A percentile compares a stretch with the other conserved stretches of the same genome.
These are phyloP conservation scores for Podaxis sp. DNA, from an alignment of 768 basidiomycete genomes.

Conservation along the genomic window DNA sequence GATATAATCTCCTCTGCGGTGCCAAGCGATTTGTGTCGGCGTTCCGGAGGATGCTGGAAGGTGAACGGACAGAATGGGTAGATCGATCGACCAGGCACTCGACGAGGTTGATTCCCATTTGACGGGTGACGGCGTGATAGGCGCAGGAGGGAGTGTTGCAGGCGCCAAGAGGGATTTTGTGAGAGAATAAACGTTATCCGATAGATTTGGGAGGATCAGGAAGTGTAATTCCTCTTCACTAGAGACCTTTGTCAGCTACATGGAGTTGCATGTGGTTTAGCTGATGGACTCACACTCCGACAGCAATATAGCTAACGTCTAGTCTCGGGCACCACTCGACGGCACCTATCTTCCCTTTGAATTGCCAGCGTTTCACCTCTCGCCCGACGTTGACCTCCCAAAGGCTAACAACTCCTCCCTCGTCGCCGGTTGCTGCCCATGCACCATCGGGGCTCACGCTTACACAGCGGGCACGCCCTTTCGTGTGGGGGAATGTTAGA, in stretches of 20 bases:
- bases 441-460: conserved; percentile 85
- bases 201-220: conserved; percentile 77
- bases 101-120: conserved; percentile 65
- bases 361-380: conserved; percentile 85
- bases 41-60: conserved; percentile 67
- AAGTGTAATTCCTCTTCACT: conserved; percentile 84
- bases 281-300: conserved; percentile 65
- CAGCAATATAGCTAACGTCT: conserved; percentile 78
- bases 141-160: conserved; percentile 56
- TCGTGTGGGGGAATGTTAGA: conserved; percentile 67
- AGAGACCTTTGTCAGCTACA: conserved; percentile 20
- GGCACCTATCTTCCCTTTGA: conserved; percentile 76
- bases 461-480: conserved; percentile 69
- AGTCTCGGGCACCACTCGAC: conserved; percentile 92
- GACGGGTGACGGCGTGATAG: conserved; percentile 58
- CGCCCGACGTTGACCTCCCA: conserved; percentile 93
- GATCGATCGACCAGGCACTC: conserved; percentile 47
- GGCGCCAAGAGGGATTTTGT: conserved; percentile 67
- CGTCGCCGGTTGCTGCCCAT: conserved; percentile 92
- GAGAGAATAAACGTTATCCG: conserved; percentile 52
- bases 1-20: conserved; percentile 92
- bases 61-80: conserved; percentile 58
- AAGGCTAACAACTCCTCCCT: conserved; percentile 79
- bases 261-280: conserved; percentile 9
- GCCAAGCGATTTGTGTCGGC: conserved; percentile 87